Base-by-base conservation (phyloP, 192 early-diverging fungal genomes). In the Entomortierella parvispora region DNA sequence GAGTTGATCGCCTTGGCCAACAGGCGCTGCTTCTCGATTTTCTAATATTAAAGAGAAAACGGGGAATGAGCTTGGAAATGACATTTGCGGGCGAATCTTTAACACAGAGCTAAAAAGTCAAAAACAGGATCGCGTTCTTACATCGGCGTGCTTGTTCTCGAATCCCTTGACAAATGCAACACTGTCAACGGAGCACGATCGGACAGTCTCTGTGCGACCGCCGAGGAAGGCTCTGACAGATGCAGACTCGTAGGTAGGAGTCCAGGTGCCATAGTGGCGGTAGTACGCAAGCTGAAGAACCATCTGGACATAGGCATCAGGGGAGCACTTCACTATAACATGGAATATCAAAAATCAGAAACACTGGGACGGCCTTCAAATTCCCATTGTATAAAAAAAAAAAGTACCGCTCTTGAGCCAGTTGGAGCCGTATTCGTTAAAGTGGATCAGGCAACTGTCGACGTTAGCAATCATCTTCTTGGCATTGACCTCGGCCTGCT, bases 291-390 rank as follows among this genome's bases (percentile, higher is more conserved):
- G 67, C 67, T 99, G 97, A 31, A 97, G 81, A 1, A 89, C 94
- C 79, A 99, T 85, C 81, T 99, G 97, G 40, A 97, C 82, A 81
- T 86, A 99, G 0, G 93, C 93, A 79, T 99, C 97, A 28, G 96
- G 95, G 45, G 92, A 93, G 54, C 88, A 81, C 55, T 93, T 90
- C 23, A 86, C 86, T 77, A 51, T 50, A 43, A 23, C 26, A 12
- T 40, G 15, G 23, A 18, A 59, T 34, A 69, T 8, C 29, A 47
- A 54, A 64, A n/a, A n/a, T n/a, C n/a, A n/a, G n/a, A n/a, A n/a
- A n/a, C 9, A 18, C 15, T 43, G 22, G 25, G 12, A 17, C 12
- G 25, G 31, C 23, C 0, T 20, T 28, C 18, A 33, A 25, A 42
- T 80, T 32, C 32, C 34, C 7, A 8, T 18, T 1, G 15, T 0